A percentile compares a stretch with the other conserved stretches of the same genome.
These are phyloP conservation scores for Suillus lakei DNA, from an alignment of 768 basidiomycete species.

Conservation along the genomic window DNA sequence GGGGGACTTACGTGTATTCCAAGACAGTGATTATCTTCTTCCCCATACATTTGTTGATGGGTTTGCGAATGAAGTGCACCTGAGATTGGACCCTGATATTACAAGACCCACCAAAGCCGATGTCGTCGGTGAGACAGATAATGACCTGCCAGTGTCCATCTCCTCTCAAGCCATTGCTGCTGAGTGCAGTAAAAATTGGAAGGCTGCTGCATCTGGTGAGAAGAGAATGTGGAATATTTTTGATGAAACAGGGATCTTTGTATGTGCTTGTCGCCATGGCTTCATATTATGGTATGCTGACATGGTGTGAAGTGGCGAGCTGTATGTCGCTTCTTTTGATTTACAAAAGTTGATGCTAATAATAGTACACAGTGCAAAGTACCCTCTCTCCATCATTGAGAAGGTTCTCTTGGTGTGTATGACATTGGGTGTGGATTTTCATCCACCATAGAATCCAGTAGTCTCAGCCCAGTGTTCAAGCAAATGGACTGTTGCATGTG, in stretches of 20 bases:
- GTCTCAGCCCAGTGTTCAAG: constrained; percentile 15
- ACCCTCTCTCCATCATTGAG: constrained; percentile 25
- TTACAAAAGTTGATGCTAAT: background rate
- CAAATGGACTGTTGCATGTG: background rate
- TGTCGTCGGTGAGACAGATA: constrained; percentile 18
- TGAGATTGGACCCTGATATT: constrained; percentile 14
- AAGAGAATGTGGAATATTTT: constrained; percentile 43
- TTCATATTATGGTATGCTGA: constrained; percentile 32
- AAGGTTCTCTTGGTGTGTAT: constrained; percentile 7
- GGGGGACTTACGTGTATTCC: background rate
- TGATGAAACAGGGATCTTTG: constrained; percentile 43
- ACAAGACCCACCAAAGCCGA: background rate
- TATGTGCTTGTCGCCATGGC: constrained; percentile 39
- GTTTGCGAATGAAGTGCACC: constrained; percentile 4
- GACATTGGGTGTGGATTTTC: constrained; percentile 35
- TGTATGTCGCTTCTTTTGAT: constrained; percentile 31
- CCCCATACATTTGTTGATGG: background rate
- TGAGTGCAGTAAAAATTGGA: constrained; percentile 37
- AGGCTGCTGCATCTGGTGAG: constrained; percentile 30
- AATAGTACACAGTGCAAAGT: constrained; percentile 18
- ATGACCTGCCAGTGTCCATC: constrained; percentile 4
- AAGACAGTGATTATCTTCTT: background rate
- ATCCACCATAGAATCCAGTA: constrained; percentile 20
- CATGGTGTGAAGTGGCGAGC: constrained; percentile 41
- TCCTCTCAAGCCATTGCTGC: constrained; percentile 7